Percentiles rank a stretch among this genome's conserved stretches.
Conservation (phyloP, 169 alveolate species). For the Babesia sp. region DNA sequence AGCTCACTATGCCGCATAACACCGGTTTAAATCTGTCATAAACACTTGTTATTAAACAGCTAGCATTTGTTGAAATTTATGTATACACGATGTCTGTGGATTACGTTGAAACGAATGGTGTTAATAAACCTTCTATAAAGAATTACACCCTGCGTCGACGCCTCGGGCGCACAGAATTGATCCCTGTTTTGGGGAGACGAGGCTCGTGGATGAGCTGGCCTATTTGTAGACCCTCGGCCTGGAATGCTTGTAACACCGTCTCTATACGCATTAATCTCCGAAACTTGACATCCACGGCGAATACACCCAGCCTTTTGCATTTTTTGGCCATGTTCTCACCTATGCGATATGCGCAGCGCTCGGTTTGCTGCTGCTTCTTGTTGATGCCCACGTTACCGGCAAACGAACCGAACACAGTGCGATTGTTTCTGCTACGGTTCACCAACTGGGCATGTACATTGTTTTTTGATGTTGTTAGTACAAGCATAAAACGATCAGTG, state of each 20-base stretch:
- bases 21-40: no score
- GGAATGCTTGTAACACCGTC: constrained; percentile 83
- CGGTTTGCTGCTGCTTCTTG: constrained; percentile 79
- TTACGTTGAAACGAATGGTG: no score
- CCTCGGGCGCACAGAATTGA: constrained; percentile 82
- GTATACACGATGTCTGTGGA: neutral
- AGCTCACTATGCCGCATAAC: no score
- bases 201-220: constrained; percentile 83
- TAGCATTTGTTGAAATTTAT: neutral
- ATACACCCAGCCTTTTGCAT: constrained; percentile 83
- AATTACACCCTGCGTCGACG: constrained; percentile 81
- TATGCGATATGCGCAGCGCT: constrained; percentile 82
- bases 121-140: no score
- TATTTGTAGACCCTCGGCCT: constrained; percentile 79
- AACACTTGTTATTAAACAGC: no score
- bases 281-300: constrained; percentile 78
- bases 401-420: constrained; percentile 80
- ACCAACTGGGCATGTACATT: constrained; percentile 84
- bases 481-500: constrained; percentile 80
- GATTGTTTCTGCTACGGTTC: constrained; percentile 76
- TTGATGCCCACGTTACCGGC: constrained; percentile 86
- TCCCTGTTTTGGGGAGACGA: constrained; percentile 82
- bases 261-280: constrained; percentile 82
- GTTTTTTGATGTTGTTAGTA: constrained; percentile 82
- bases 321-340: constrained; percentile 86